A percentile compares a stretch with the other conserved stretches of the same genome.
These are phyloP conservation scores for Dictyostelium discoideum DNA, from an alignment of 78 protist genomes.

Conservation along the genomic window DNA sequence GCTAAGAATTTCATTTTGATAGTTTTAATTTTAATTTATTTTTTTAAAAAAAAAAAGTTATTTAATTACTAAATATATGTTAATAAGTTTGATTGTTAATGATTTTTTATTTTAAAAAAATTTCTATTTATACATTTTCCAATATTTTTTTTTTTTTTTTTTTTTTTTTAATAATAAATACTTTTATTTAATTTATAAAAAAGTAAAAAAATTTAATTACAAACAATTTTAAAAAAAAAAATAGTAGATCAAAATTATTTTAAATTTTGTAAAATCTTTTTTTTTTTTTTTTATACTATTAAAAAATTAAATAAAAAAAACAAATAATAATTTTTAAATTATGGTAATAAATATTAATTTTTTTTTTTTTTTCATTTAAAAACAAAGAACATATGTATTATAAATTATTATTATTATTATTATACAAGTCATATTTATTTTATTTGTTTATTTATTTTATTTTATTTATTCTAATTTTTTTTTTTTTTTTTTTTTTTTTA, in stretches of 20 bases:
- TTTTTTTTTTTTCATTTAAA: not conserved
- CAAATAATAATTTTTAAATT: not conserved
- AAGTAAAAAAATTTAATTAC: not conserved
- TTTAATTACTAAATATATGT: not conserved
- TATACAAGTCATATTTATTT: too few species aligned
- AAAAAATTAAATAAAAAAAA: not conserved
- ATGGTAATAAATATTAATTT: too few species aligned
- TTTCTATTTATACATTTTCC: not conserved
- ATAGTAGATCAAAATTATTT: not conserved
- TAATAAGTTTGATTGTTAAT: not conserved
- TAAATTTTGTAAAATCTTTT: not conserved
- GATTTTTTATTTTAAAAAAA: not conserved
- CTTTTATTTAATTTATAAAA: too few species aligned
- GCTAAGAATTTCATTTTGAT: not conserved
- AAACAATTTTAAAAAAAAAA: too few species aligned
- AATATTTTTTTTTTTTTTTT: too few species aligned
- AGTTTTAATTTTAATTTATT: not conserved
- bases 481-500: not conserved
- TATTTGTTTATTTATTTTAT: not conserved
- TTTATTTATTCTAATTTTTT: not conserved
- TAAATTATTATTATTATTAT: not conserved
- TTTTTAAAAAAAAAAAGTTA: not conserved
- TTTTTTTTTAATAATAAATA: too few species aligned
- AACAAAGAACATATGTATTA: not conserved
- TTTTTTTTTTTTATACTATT: not conserved